These are phyloP conservation scores for Asterionellopsis glacialis DNA, from an alignment of 108 stramenopile genomes.

Conservation along the genomic window DNA sequence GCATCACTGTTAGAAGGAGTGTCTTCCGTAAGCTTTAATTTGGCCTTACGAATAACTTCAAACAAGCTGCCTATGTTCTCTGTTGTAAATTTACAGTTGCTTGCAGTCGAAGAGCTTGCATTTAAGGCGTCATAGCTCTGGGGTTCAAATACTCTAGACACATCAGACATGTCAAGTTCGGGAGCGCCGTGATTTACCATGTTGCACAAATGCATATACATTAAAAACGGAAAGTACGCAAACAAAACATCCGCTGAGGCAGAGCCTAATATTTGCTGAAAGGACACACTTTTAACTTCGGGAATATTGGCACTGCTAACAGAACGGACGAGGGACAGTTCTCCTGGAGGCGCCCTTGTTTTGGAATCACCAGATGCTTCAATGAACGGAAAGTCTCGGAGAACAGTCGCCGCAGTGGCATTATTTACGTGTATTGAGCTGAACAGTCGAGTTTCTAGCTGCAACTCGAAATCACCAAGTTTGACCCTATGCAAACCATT, in stretches of 20 bases:
- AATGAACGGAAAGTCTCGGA: conserved; percentile 58
- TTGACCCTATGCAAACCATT: conserved; percentile 78
- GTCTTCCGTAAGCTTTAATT: not conserved
- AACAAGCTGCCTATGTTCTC: conserved; percentile 39
- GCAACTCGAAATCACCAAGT: conserved; percentile 69
- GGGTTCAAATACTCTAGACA: conserved; percentile 1
- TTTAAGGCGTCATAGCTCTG: not conserved
- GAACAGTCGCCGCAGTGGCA: conserved; percentile 54
- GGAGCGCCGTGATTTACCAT: conserved; percentile 13
- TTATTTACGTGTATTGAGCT: conserved; percentile 70
- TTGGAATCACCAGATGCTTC: not conserved
- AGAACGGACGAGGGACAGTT: not conserved
- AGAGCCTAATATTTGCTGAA: conserved; percentile 10
- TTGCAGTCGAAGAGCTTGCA: no score
- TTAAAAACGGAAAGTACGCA: conserved; percentile 33
- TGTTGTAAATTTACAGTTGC: conserved; percentile 19
- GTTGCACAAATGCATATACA: conserved; percentile 37
- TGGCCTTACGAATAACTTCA: conserved; percentile 24
- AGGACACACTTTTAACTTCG: not conserved
- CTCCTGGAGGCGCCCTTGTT: not conserved
- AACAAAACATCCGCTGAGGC: conserved; percentile 29
- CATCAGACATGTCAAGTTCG: not conserved
- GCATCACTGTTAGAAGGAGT: not conserved
- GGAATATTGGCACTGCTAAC: not conserved
- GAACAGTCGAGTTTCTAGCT: conserved; percentile 64